Percentiles rank a stretch among this genome's conserved stretches.
phyloP scores from a whole-genome alignment of 257 asterid species.

The Jacaranda copaia region DNA sequence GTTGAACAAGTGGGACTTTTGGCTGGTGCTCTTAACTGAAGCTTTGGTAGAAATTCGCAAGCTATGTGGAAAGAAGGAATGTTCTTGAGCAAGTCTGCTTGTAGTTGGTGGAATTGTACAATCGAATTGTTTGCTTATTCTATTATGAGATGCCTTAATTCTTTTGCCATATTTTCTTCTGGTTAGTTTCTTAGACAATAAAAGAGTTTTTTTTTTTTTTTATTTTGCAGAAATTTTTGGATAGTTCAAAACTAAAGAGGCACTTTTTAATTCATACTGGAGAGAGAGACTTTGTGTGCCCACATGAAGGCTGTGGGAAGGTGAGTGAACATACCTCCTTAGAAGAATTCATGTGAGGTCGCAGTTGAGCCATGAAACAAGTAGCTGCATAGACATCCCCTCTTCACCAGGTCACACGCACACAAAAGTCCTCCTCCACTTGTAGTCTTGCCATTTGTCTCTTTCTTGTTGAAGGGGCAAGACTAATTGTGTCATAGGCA shows the following conservation, averaged over 20 bases:
- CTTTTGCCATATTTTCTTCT: slow-evolving; percentile 1
- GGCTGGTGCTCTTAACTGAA: background rate
- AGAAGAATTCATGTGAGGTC: slow-evolving; percentile 13
- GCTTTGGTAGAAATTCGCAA: background rate
- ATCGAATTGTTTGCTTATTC: slow-evolving; percentile 8
- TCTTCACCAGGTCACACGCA: background rate
- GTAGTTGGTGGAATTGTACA: background rate
- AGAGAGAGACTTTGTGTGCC: slow-evolving; percentile 94
- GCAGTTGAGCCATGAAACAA: too few species aligned
- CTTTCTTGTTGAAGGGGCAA: too few species aligned
- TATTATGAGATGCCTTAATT: slow-evolving; percentile 8
- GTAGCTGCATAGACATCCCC: too few species aligned
- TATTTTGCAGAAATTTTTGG: slow-evolving; percentile 93
- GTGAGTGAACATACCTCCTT: slow-evolving; percentile 53
- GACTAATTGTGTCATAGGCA: background rate
- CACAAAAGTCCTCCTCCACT: too few species aligned
- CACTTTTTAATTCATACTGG: slow-evolving; percentile 98
- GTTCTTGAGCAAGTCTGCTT: background rate
- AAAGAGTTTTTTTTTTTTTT: slow-evolving; percentile 22
- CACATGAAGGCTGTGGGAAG: slow-evolving; percentile 99
- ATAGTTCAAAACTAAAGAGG: slow-evolving; percentile 95
- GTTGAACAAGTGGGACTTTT: background rate
- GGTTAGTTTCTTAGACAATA: slow-evolving; percentile 18
- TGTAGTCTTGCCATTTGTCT: too few species aligned
- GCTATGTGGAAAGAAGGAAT: too few species aligned